These are phyloP conservation scores for Xylariales sp. DNA, from an alignment of 2,329 filamentous ascomycete genomes.

Conservation along the genomic window DNA sequence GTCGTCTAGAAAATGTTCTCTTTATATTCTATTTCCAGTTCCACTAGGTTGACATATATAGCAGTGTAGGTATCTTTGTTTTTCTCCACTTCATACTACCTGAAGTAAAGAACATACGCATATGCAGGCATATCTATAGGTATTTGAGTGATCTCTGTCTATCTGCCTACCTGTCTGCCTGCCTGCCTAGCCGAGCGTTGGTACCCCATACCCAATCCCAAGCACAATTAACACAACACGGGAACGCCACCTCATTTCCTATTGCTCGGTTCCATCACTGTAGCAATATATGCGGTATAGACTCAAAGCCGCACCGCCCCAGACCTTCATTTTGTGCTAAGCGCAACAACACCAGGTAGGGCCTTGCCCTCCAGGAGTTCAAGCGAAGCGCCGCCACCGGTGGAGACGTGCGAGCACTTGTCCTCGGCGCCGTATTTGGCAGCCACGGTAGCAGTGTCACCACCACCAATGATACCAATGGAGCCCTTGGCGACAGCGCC, in stretches of 20 bases:
- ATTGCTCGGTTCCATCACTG: background rate
- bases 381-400: slow-evolving; percentile 92
- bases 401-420: slow-evolving; percentile 98
- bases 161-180: background rate
- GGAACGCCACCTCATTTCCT: slow-evolving; percentile 8
- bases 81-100: background rate
- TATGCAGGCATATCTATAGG: slow-evolving; percentile 26
- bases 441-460: slow-evolving; percentile 97
- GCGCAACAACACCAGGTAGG: slow-evolving; percentile 89
- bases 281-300: slow-evolving; percentile 11
- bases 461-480: slow-evolving; percentile 98
- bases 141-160: slow-evolving; percentile 3
- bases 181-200: slow-evolving; percentile 5
- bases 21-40: background rate
- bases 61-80: background rate
- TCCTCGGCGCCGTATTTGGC: slow-evolving; percentile 97
- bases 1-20: background rate
- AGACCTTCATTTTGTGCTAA: slow-evolving; percentile 77
- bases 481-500: slow-evolving; percentile 83
- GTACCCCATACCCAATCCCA: slow-evolving; percentile 8
- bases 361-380: slow-evolving; percentile 99
- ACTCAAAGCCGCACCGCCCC: slow-evolving; percentile 29
- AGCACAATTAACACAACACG: slow-evolving; percentile 22
- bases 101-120: slow-evolving; percentile 10
- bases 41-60: background rate